Conservation (phyloP, 257 asterid species). For the Nicotiana sylvestris region DNA sequence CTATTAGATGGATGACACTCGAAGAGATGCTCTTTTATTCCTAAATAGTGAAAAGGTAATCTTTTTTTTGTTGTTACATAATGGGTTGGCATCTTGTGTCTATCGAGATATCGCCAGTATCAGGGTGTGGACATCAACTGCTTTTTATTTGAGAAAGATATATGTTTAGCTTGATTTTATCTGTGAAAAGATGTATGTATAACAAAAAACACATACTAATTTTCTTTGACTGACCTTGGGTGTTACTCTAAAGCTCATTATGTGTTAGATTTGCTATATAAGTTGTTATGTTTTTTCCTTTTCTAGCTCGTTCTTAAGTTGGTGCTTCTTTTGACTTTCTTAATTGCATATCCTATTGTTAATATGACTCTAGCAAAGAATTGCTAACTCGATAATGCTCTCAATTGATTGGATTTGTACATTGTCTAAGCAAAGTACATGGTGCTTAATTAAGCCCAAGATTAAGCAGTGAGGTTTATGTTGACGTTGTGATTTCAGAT, state of each 20-base stretch:
- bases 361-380: not conserved
- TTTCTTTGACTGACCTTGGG: not conserved
- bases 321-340: not conserved
- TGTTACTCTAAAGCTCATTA: not conserved
- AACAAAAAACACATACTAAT: not conserved
- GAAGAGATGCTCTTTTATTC: not conserved
- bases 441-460: not conserved
- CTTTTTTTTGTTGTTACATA: not conserved
- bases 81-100: not conserved
- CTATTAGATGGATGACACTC: not conserved
- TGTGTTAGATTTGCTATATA: not conserved
- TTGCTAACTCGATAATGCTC: not conserved
- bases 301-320: not conserved
- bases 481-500: not conserved
- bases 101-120: not conserved
- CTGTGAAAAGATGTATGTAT: not conserved
- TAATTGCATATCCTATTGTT: not conserved
- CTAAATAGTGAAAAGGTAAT: not conserved
- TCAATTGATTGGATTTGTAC: not conserved
- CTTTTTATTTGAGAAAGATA: not conserved
- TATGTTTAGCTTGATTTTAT: not conserved
- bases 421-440: not conserved
- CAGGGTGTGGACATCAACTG: not conserved
- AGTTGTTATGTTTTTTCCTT: not conserved
- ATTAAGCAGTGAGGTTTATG: not conserved